Evolutionary conservation across 1,284 basidiomycete species (phyloP), one percentile per base, ranked within the genome.

Genomic region (Serendipita sp.): DNA sequence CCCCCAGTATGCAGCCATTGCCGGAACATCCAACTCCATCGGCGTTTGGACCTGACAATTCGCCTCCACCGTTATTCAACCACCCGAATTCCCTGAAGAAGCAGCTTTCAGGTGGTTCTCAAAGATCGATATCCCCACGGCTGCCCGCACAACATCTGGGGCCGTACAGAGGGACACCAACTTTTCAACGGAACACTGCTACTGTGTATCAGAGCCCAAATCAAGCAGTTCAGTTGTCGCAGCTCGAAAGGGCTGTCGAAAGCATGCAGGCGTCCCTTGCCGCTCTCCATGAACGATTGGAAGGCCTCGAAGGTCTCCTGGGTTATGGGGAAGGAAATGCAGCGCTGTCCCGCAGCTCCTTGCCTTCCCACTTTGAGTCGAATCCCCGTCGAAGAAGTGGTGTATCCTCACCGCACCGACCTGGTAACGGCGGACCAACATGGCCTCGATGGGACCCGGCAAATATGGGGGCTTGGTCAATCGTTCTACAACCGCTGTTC

Each of bases 241-340:
- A 72, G 5, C 74, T 92, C 55, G 88, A 91, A 70, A 79, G 80
- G 61, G 87, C 87, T 0, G 76, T 95, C 10, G 88, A 93, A 71
- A 85, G 82, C 66, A 82, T 93, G 63, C 94, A 98, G 71, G 85
- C 87, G 0, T 91, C 93, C 64, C 77, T 98, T 5, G 88, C 91
- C 1, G 93, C 93, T 1, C 79, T 98, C 43, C 88, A 86, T 41
- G 94, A 97, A 73, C 84, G 94, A 10, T 76, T 98, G 32, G 86
- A 91, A 67, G 78, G 79, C 3, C 74, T 94, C 17, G 92, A 94
- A 67, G 71, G 78, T 22, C 72, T 73, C 30, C 69, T 71, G 29
- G 70, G 72, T 47, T 45, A 10, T 53, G 62, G 8, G 66, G 68
- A 15, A 64, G 68, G 2, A 26, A 47, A 45, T 43, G 55, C 64